phyloP scores from a whole-genome alignment of 202 grass and related monocot genomes.

The Carex arenaria region DNA sequence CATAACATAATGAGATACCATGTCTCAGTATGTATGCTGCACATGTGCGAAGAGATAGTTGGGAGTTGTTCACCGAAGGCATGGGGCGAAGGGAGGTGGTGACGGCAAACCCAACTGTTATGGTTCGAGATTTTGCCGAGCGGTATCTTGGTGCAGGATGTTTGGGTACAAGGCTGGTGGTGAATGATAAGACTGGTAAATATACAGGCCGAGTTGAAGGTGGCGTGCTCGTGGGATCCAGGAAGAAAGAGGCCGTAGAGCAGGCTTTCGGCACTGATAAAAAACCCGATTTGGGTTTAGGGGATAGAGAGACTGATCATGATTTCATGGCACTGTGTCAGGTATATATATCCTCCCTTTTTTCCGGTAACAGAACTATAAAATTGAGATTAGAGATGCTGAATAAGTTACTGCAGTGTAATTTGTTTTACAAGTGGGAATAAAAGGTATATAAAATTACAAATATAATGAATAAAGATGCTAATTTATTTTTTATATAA shows the following conservation, averaged over 20 bases:
- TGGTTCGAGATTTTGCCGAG: slow-evolving; percentile 45
- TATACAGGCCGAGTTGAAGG: slow-evolving; percentile 36
- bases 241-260: slow-evolving; percentile 46
- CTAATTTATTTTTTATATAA: too few species aligned
- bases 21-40: slow-evolving; percentile 37
- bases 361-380: too few species aligned
- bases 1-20: too few species aligned
- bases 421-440: too few species aligned
- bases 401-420: too few species aligned
- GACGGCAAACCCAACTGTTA: slow-evolving; percentile 53
- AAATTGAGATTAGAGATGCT: too few species aligned
- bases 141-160: slow-evolving; percentile 57
- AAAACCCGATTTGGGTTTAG: slow-evolving; percentile 54
- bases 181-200: neutral
- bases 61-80: slow-evolving; percentile 47
- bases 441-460: too few species aligned
- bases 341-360: neutral
- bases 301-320: slow-evolving; percentile 72
- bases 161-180: slow-evolving; percentile 54
- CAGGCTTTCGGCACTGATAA: slow-evolving; percentile 25
- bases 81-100: slow-evolving; percentile 35
- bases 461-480: too few species aligned
- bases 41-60: slow-evolving; percentile 53
- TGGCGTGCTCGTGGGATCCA: slow-evolving; percentile 41
- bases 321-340: slow-evolving; percentile 69